These are phyloP conservation scores for Aspergillus panamensis DNA, from an alignment of 495 filamentous ascomycete species.

Conservation along the genomic window DNA sequence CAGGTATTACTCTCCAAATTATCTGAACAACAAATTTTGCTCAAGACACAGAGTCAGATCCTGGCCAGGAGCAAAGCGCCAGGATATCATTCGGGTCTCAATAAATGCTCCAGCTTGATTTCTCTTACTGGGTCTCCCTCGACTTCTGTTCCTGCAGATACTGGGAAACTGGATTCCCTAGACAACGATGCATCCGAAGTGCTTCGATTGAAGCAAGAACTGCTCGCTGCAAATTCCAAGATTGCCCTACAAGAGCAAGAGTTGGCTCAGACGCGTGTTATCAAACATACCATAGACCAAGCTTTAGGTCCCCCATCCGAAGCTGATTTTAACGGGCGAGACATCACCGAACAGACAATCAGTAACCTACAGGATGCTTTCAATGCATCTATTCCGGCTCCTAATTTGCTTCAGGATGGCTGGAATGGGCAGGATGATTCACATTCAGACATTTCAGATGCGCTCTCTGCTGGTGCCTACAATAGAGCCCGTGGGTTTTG, in stretches of 20 bases:
- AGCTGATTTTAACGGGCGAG: constrained; percentile 47
- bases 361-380: constrained; percentile 51
- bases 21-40: constrained; percentile 59
- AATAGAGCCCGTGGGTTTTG: constrained; percentile 63
- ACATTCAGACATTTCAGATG: constrained; percentile 60
- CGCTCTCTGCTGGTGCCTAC: constrained; percentile 55
- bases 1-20: constrained; percentile 54
- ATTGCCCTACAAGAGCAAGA: constrained; percentile 83
- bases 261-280: constrained; percentile 71
- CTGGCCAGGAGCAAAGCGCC: constrained; percentile 34
- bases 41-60: constrained; percentile 52
- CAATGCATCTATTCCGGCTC: constrained; percentile 50
- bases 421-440: constrained; percentile 67
- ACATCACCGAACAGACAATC: constrained; percentile 52
- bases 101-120: constrained; percentile 49
- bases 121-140: constrained; percentile 52
- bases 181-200: constrained; percentile 46
- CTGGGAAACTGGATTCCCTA: constrained; percentile 14
- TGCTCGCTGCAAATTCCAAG: constrained; percentile 72
- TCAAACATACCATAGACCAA: constrained; percentile 72
- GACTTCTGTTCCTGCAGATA: constrained; percentile 36
- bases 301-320: constrained; percentile 62
- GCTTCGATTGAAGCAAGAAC: constrained; percentile 62
- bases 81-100: constrained; percentile 36
- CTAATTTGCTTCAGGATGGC: constrained; percentile 51